Conservation (phyloP, 768 basidiomycete species). For the Boletus rubroflammeus region DNA sequence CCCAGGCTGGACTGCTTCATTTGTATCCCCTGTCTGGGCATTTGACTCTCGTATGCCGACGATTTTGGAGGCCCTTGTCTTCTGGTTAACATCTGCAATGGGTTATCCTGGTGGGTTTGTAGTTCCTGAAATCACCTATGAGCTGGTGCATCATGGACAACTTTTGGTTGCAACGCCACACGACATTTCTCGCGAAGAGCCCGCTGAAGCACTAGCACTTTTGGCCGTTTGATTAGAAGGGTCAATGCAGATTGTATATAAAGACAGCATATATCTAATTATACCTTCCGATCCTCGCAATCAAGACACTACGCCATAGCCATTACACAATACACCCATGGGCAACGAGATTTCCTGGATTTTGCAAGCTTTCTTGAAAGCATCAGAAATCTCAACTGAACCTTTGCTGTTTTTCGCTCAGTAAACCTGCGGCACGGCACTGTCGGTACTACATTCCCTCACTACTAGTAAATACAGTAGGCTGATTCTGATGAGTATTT, state of each 20-base stretch:
- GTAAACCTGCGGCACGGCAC: background rate
- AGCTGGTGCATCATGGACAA: constrained; percentile 18
- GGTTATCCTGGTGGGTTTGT: constrained; percentile 31
- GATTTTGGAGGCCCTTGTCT: constrained; percentile 48
- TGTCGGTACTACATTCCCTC: background rate
- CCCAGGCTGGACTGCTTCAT: constrained; percentile 52
- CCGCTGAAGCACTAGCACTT: constrained; percentile 20
- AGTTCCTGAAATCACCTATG: constrained; percentile 24
- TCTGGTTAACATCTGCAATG: constrained; percentile 57
- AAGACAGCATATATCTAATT: background rate
- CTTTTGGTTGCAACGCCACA: constrained; percentile 25
- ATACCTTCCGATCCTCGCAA: background rate
- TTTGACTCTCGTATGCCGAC: constrained; percentile 43
- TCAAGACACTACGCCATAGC: background rate
- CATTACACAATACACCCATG: background rate
- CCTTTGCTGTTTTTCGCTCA: background rate
- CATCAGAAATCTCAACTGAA: no score
- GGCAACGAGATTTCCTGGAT: background rate
- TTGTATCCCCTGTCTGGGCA: constrained; percentile 44
- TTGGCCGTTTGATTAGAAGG: constrained; percentile 7
- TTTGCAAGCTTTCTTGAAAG: background rate
- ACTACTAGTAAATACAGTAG: background rate
- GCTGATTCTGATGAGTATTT: background rate
- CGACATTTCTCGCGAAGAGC: constrained; percentile 24
- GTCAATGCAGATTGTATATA: background rate